phyloP scores from a whole-genome alignment of 371 early-diverging fungal species.

The Rhizopus sp. region DNA sequence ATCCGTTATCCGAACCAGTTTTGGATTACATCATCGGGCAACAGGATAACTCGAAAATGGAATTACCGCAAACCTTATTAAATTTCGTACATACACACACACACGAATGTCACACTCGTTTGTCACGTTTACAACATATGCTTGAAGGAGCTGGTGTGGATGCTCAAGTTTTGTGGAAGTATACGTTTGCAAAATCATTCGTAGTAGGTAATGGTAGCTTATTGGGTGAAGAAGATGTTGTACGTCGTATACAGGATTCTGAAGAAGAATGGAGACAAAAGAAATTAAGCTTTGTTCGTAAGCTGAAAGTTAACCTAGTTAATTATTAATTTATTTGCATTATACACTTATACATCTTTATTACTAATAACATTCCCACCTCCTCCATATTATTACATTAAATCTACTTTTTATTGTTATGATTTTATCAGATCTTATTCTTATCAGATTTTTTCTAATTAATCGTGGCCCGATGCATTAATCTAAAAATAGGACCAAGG shows the following conservation, averaged over 20 bases:
- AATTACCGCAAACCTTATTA: constrained; percentile 22
- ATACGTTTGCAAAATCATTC: constrained; percentile 45
- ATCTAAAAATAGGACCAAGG: too few relatives aligned
- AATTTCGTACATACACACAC: constrained; percentile 42
- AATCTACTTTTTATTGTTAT: too few relatives aligned
- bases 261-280: constrained; percentile 48
- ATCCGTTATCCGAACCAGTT: constrained; percentile 41
- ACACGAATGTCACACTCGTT: constrained; percentile 44
- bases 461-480: too few relatives aligned
- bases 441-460: too few relatives aligned
- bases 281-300: constrained; percentile 21
- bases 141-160: constrained; percentile 49
- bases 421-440: too few relatives aligned
- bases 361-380: too few relatives aligned
- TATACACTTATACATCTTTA: too few relatives aligned
- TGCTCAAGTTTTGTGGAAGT: constrained; percentile 48
- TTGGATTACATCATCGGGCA: constrained; percentile 35
- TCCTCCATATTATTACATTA: too few relatives aligned
- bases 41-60: constrained; percentile 1
- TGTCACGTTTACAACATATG: constrained; percentile 43
- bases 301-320: constrained; percentile 8
- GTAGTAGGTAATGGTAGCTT: constrained; percentile 46
- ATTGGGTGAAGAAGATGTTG: constrained; percentile 45
- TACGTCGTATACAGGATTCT: constrained; percentile 45
- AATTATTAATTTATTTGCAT: too few relatives aligned